Conservation (phyloP, 2,329 filamentous ascomycete genomes). For the Clarireedia sp. region DNA sequence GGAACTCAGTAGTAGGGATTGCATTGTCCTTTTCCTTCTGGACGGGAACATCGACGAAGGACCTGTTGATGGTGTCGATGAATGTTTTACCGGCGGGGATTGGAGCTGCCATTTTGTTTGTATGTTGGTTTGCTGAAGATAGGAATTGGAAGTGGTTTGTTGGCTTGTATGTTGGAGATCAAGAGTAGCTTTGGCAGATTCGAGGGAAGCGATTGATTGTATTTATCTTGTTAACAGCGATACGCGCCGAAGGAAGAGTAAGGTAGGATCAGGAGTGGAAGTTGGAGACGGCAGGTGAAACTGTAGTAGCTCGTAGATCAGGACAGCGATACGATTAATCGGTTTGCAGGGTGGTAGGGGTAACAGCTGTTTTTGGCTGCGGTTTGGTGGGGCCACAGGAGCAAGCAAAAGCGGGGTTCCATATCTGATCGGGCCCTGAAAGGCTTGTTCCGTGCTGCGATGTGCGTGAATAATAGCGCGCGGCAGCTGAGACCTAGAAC, state of each 20-base stretch:
- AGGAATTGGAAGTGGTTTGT: neutral
- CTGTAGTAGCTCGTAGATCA: too few relatives aligned
- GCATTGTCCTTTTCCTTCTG: slow-evolving; percentile 66
- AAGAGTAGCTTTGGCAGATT: neutral
- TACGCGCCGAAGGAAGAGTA: too few relatives aligned
- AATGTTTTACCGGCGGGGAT: slow-evolving; percentile 49
- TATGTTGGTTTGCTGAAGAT: neutral
- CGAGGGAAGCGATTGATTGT: neutral
- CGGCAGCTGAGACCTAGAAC: too few relatives aligned
- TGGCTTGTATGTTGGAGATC: neutral
- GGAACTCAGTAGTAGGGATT: slow-evolving; percentile 77
- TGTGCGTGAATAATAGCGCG: too few relatives aligned
- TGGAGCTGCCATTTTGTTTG: slow-evolving; percentile 21
- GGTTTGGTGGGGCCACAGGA: neutral
- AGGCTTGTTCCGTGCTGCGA: neutral
- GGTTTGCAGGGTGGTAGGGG: neutral
- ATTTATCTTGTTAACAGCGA: too few relatives aligned
- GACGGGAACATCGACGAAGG: slow-evolving; percentile 76
- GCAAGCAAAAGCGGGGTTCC: neutral
- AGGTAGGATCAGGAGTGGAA: too few relatives aligned
- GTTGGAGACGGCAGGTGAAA: too few relatives aligned
- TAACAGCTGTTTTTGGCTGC: neutral
- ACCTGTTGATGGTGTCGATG: slow-evolving; percentile 76
- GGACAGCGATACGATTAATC: too few relatives aligned
- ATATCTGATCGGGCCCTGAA: neutral